Evolutionary conservation across 2,329 filamentous ascomycete species (phyloP), one percentile per base, ranked within the genome.

Genomic region (Penicillium sumatraense): DNA sequence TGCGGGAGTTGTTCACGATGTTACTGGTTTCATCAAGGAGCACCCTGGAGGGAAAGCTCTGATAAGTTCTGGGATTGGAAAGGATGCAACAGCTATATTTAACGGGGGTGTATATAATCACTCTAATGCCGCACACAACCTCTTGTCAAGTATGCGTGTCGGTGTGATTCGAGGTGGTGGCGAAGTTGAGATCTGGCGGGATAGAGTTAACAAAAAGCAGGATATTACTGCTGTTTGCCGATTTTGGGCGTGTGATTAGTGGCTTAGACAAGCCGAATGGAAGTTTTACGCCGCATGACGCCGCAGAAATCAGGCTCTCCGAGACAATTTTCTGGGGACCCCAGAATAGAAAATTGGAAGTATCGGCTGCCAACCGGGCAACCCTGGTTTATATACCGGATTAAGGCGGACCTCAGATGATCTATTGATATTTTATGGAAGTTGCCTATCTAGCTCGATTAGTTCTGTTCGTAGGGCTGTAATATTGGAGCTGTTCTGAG

Each of bases 31-130:
- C 77, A 89, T 95, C 80, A 89, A 90, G 76, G 89, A 93, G 68
- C 91, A 96, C 75, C 91, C 91, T n/a, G 91, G 91, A 82, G 91
- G 91, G 72, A 91, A 90, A 81, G 89, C 90, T 35, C 88, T 96
- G 78, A 95, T 96, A 78, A 85, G 80, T 63, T 89, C 88, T 24
- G 90, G 87, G 47, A 84, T 96, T 53, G 91, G 91, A 73, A 95
- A 95, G 81, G 91, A 96, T 61, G 90, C 90, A 52, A 95, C 91
- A 14, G 89, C 90, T 66, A 91, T 93, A 78, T 96, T 96, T 84
- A 96, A 96, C 75, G 91, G 91, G 61, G 91, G 91, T 78, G 89
- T 96, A 58, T 96, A 96, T 80, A 85, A 89, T 73, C 91, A 96
- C 81, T 91, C 88, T 72, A 96, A 96, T 78, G 91, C 90, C 51